Base-by-base conservation (phyloP, 208 protist genomes). In the Porcisia hertigi region DNA sequence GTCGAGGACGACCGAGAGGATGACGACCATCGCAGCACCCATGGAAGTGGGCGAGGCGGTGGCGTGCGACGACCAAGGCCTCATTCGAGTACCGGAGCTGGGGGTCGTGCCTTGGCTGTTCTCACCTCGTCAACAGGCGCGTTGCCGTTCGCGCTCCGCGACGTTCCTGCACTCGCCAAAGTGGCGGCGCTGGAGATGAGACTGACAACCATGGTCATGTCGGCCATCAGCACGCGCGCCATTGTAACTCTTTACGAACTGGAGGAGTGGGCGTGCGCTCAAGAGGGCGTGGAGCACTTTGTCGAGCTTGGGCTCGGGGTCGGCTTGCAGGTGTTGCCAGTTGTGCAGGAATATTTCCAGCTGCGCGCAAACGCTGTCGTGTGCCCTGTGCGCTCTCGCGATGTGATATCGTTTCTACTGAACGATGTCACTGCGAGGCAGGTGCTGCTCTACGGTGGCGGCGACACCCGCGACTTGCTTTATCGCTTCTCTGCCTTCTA, bases 211-310 rank as follows among this genome's bases (percentile, higher is more conserved):
- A 69, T 80, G 8, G 76, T 97, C 18, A 74, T 90, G 47, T 73
- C 80, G 8, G 88, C 89, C 20, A 82, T 96, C 62, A 84, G 82
- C 30, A 94, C 90, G 0, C 86, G 90, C 5, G 85, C 91, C 25
- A 82, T 97, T 1, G 88, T 94, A 16, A 97, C 93, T 7, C 16
- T 97, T n/a, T 80, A 88, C 77, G 93, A 97, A n/a, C 74, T 97
- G 8, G 86, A 97, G 67, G 45, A 64, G 20, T 91, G 94, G 75
- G 57, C 93, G 0, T 94, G 89, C 41, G 64, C 78, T 20, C 45
- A 52, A 59, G 87, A 94, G 53, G 82, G 84, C 18, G 88, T 95
- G 14, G 67, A 62, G 49, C 18, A n/a, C 18, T 97, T 89, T 77
- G 71, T 65, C 1, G 86, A 92, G 43, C 82, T 97, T 25, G 90